Conservation (phyloP, 108 stramenopile genomes). For the Pseudonitzschia multiseries region DNA sequence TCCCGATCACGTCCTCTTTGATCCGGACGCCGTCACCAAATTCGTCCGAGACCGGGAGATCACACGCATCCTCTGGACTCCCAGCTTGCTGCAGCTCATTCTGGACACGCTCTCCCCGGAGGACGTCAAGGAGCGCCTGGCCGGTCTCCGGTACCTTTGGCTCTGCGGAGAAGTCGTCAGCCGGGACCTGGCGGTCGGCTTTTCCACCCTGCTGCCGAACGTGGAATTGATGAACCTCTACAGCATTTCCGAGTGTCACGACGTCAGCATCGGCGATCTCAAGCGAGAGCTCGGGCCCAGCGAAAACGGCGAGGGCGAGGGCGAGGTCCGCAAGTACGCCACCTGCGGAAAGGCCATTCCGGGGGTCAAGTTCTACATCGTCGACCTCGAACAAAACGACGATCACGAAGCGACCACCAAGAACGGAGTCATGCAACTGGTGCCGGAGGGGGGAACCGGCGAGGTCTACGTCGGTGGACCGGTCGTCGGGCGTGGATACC, state of each 20-base stretch:
- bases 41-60: conserved; percentile 47
- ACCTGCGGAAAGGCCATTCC: conserved; percentile 37
- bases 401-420: conserved; percentile 16
- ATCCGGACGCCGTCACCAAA: conserved; percentile 50
- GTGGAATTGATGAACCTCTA: conserved; percentile 67
- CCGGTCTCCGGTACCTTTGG: conserved; percentile 34
- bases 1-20: conserved; percentile 73
- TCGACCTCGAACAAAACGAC: conserved; percentile 38
- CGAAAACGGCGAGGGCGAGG: conserved; percentile 23
- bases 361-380: conserved; percentile 41
- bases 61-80: conserved; percentile 79
- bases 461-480: conserved; percentile 71
- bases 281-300: conserved; percentile 16
- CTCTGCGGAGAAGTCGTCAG: conserved; percentile 78
- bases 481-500: conserved; percentile 72
- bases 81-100: conserved; percentile 62
- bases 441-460: conserved; percentile 45
- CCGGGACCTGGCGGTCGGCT: conserved; percentile 41
- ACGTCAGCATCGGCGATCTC: conserved; percentile 55
- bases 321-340: conserved; percentile 47
- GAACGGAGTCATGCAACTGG: conserved; percentile 27
- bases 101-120: conserved; percentile 45
- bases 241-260: conserved; percentile 75
- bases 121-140: conserved; percentile 40
- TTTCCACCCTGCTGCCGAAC: conserved; percentile 40